Conservation (phyloP, 139 green algal species). For the Micractinium sp. region DNA sequence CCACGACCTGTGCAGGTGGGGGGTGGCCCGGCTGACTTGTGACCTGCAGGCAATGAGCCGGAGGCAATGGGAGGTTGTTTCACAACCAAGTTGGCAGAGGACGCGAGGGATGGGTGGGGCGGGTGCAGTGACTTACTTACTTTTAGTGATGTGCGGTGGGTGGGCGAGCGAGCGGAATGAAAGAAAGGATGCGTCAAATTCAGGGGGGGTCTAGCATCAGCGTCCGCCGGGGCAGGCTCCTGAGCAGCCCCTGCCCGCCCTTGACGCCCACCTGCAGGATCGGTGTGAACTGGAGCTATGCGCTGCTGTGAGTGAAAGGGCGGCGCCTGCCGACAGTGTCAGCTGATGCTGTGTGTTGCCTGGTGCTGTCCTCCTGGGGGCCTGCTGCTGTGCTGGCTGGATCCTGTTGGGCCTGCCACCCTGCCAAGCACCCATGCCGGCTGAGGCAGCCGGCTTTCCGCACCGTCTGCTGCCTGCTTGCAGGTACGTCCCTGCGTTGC, state of each 20-base stretch:
- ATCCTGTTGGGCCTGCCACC: no score
- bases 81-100: no score
- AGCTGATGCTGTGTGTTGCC: neutral
- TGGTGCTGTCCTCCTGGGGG: neutral
- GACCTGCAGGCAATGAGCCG: no score
- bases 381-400: neutral
- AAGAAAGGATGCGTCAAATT: no score
- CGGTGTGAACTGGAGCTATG: conserved; percentile 7
- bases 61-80: no score
- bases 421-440: neutral
- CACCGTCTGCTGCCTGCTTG: neutral
- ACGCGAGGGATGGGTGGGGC: no score
- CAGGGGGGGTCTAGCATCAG: no score
- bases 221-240: neutral
- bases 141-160: no score
- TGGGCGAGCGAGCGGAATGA: no score
- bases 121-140: no score
- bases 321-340: no score
- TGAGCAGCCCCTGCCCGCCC: neutral
- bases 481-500: conserved; percentile 53
- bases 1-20: conserved; percentile 9
- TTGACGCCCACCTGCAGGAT: neutral
- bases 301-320: neutral
- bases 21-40: no score
- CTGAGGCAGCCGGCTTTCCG: neutral